Conservation (phyloP, 2,329 filamentous ascomycete genomes). For the Cytospora piceae region DNA sequence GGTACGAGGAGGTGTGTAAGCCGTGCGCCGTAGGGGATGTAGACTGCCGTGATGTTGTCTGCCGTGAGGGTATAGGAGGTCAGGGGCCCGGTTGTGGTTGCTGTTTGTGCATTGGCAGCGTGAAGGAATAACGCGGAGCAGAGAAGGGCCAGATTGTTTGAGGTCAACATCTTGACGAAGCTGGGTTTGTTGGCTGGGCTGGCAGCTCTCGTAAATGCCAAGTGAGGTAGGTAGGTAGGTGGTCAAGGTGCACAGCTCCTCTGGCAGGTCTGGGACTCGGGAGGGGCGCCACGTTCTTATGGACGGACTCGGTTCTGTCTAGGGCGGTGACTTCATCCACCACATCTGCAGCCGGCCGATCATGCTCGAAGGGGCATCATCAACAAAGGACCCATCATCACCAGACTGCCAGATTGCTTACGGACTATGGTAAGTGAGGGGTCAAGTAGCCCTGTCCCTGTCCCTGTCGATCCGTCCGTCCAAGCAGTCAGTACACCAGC, state of each 20-base stretch:
- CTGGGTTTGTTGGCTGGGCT: neutral
- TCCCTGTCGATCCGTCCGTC: neutral
- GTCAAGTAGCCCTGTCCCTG: constrained; percentile 2
- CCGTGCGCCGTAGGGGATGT: constrained; percentile 22
- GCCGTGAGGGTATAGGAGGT: constrained; percentile 24
- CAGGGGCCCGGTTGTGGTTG: constrained; percentile 18
- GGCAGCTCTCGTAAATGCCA: neutral
- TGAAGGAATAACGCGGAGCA: constrained; percentile 15
- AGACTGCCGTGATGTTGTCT: constrained; percentile 26
- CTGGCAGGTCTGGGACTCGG: neutral
- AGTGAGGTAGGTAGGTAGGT: too few relatives aligned
- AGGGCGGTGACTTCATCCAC: neutral
- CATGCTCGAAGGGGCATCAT: neutral
- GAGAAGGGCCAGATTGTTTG: constrained; percentile 3
- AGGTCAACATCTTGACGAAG: constrained; percentile 10
- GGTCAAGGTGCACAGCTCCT: neutral
- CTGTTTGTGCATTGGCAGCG: constrained; percentile 15
- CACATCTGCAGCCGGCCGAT: neutral
- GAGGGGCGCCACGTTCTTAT: neutral
- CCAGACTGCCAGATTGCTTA: neutral
- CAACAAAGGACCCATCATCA: neutral
- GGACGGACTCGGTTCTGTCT: neutral
- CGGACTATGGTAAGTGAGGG: neutral
- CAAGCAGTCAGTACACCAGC: neutral
- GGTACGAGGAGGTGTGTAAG: constrained; percentile 25